Evolutionary conservation across 2,329 filamentous ascomycete species (phyloP), one percentile per base, ranked within the genome.

Genomic region (Exophiala sideris): DNA sequence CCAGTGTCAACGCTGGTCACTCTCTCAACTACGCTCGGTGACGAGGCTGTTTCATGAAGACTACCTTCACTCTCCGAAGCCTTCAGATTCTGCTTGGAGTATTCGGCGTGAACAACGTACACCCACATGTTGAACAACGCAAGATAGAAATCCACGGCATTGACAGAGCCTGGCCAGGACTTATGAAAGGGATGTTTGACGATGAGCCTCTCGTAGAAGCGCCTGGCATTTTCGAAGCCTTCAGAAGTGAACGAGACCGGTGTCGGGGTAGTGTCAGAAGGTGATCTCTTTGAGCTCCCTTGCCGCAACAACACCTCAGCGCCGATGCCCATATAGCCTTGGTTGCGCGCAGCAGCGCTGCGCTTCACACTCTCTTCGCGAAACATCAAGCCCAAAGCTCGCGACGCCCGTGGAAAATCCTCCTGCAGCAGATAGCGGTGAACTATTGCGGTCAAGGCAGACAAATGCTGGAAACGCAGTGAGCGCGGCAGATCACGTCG

Each of bases 121-220:
- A 96, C 80, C 81, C 94, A 92, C 42, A 90, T 81, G 45, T 84
- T 84, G 62, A 92, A 85, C 73, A 95, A 81, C 11, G 87, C 87
- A 11, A 88, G 85, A 72, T 90, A 91, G 68, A 96, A 95, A 57
- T 89, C 84, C 35, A 88, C 67, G 9, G 88, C 84, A 60, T 83
- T 87, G 39, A 85, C 72, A 2, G 77, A 72, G 47, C 81, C 72
- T 0, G 84, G 83, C 4, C 79, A 76, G 56, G 76, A 76, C 63
- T 82, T 77, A 63, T 85, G 82, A 74, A 87, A 85, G 5, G 89
- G 86, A 69, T 91, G 81, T 66, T 90, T 86, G 61, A 90, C 78
- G 47, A 92, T 87, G 56, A 96, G 76, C 24, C 80, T 80, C 60
- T 92, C 86, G 66, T 94, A 91, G 70, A 92, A 96, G 3, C 80